Base-by-base conservation (phyloP, 768 basidiomycete species). In the Boletus fagicola region DNA sequence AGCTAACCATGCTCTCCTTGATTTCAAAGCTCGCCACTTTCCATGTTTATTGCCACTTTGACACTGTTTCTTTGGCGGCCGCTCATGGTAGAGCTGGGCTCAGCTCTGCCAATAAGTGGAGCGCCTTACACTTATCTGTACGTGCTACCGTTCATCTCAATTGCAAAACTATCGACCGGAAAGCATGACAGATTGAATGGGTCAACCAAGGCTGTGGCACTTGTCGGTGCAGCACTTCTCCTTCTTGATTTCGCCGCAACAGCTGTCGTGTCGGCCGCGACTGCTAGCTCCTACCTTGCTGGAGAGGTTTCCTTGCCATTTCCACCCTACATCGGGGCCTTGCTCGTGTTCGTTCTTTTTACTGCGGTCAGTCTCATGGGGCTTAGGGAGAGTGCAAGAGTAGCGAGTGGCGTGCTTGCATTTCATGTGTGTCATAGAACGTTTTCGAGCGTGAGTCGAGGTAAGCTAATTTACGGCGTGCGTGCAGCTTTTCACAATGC, bases 211-310 rank as follows among this genome's bases (percentile, higher is more conserved):
- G 70, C 77, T 1, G 71, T 86, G 8, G 86, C 87, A 42, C 74
- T 90, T 2, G 58, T 86, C n/a, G 85, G 82, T 7, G 87, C 87
- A 1, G 77, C 85, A 0, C 75, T 88, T 9, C 78, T 88, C 0
- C 72, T 90, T n/a, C 76, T 92, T 4, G 89, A 92, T 67, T 88
- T 84, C 47, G 77, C 84, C 5, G 80, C 86, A 4, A 90, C 87
- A 0, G 77, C 84, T 0, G 82, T 87, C 15, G 85, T 89, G 20
- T 89, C 89, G 0, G 87, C 89, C 0, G 85, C 87, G 4, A 88
- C 88, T 0, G 88, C 88, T 0, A 76, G 81, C 4, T 76, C 82
- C 4, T 90, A 90, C 60, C 80, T 90, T 38, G 75, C 77, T 3
- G 86, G 86, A 24, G 88, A 90, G 65, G 78, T 86, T 1, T 57